Conservation (phyloP, 23 red algal species). For the Gracilaria domingensis region DNA sequence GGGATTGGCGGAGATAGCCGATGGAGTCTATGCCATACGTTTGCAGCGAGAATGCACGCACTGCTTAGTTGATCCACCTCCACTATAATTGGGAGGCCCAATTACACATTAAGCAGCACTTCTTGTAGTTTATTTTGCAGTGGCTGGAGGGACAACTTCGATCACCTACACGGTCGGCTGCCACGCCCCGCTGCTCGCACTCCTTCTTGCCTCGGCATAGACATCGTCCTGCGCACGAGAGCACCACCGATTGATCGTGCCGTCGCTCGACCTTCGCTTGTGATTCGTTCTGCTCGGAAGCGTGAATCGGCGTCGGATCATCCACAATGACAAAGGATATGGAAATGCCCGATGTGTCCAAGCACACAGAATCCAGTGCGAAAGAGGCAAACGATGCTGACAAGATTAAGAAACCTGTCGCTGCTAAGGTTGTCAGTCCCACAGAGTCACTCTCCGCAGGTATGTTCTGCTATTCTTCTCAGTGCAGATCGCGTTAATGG, state of each 20-base stretch:
- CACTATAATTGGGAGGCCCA: too few species aligned
- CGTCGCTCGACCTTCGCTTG: background rate
- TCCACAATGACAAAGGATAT: constrained; percentile 54
- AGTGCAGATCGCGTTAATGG: background rate
- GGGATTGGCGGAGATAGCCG: background rate
- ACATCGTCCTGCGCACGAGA: background rate
- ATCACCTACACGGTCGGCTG: background rate
- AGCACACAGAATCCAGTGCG: constrained; percentile 10
- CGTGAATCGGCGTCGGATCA: background rate
- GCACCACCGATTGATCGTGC: background rate
- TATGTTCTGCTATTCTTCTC: constrained; percentile 14
- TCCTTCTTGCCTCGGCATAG: background rate
- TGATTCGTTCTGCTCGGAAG: background rate
- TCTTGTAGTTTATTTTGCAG: background rate
- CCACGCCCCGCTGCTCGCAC: background rate
- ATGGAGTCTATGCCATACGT: background rate
- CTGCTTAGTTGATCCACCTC: background rate
- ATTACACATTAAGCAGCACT: background rate
- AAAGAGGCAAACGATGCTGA: constrained; percentile 22
- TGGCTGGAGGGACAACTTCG: background rate
- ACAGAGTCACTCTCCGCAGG: constrained; percentile 42
- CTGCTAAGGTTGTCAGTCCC: constrained; percentile 4
- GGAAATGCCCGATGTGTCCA: constrained; percentile 56
- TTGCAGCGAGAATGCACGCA: background rate
- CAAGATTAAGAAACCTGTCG: constrained; percentile 30